Conservation (phyloP, 129 eudicot genomes). For the Tanacetum coccineum region DNA sequence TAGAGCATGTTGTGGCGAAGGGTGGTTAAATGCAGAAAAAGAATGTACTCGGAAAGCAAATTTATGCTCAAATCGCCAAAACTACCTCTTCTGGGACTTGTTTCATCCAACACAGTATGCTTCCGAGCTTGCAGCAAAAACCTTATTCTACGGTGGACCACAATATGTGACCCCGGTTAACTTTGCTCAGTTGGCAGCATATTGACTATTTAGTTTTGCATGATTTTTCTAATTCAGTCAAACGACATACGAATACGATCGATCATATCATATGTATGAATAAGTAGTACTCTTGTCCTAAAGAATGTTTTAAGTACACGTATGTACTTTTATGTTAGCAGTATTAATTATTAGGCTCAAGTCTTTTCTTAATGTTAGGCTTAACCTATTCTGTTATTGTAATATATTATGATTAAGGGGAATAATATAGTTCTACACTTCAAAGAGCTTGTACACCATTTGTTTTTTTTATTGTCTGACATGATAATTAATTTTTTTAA, state of each 20-base stretch:
- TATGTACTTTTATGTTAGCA: no score
- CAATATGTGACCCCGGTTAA: conserved; percentile 54
- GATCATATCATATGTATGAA: background rate
- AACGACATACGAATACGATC: background rate
- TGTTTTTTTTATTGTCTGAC: no score
- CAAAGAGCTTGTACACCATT: no score
- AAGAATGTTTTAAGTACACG: background rate
- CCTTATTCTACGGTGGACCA: conserved; percentile 42
- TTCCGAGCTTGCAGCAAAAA: conserved; percentile 39
- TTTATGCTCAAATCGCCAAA: conserved; percentile 39
- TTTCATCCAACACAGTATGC: conserved; percentile 67
- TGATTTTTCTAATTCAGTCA: background rate
- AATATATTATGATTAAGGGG: no score
- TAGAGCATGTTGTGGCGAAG: conserved; percentile 68
- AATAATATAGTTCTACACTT: no score
- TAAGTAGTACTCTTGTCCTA: background rate
- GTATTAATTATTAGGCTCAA: no score
- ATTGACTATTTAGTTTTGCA: background rate
- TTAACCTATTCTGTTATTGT: no score
- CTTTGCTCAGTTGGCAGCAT: conserved; percentile 49
- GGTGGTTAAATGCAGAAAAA: conserved; percentile 45
- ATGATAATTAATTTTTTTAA: no score
- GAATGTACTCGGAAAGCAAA: conserved; percentile 42
- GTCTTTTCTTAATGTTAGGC: no score
- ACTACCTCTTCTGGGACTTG: conserved; percentile 71